These are phyloP conservation scores for Neoboletus brunneissimus DNA, from an alignment of 768 basidiomycete species.

Conservation along the genomic window DNA sequence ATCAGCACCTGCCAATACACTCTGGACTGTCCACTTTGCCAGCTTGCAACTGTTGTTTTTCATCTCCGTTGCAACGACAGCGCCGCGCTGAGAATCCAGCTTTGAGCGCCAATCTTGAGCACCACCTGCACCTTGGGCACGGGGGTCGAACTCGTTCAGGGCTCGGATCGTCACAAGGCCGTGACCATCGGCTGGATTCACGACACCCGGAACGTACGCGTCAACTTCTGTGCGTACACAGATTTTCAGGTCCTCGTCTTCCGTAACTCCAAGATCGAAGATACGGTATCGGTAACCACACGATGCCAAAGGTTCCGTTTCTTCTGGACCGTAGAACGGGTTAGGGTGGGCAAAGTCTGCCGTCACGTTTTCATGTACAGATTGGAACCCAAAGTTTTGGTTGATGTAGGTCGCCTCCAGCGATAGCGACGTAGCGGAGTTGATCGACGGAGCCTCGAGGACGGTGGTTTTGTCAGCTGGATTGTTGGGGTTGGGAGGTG, in stretches of 20 bases:
- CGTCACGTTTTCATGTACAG: slow-evolving; percentile 71
- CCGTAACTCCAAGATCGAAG: slow-evolving; percentile 87
- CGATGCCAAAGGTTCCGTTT: slow-evolving; percentile 91
- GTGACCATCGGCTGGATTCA: slow-evolving; percentile 63
- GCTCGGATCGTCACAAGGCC: slow-evolving; percentile 90
- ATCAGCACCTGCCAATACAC: slow-evolving; percentile 92
- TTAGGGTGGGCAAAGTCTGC: slow-evolving; percentile 84
- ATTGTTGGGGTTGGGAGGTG: slow-evolving; percentile 76
- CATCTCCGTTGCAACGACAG: slow-evolving; percentile 99
- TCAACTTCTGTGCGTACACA: slow-evolving; percentile 97
- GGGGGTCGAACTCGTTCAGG: slow-evolving; percentile 94
- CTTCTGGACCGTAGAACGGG: slow-evolving; percentile 92
- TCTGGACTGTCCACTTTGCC: slow-evolving; percentile 96
- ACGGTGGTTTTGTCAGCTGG: slow-evolving; percentile 58
- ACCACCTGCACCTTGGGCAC: slow-evolving; percentile 85
- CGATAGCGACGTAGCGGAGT: slow-evolving; percentile 89
- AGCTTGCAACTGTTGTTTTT: slow-evolving; percentile 99
- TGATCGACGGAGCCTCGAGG: slow-evolving; percentile 80
- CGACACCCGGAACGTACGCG: slow-evolving; percentile 67
- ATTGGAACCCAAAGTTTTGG: slow-evolving; percentile 97
- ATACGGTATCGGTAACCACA: slow-evolving; percentile 96
- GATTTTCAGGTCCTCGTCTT: slow-evolving; percentile 88
- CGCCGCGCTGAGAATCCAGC: slow-evolving; percentile 92
- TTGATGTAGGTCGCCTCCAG: slow-evolving; percentile 99
- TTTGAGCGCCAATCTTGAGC: slow-evolving; percentile 99